Conservation (phyloP, 306 rosid species). For the Phaseolus lunatus region DNA sequence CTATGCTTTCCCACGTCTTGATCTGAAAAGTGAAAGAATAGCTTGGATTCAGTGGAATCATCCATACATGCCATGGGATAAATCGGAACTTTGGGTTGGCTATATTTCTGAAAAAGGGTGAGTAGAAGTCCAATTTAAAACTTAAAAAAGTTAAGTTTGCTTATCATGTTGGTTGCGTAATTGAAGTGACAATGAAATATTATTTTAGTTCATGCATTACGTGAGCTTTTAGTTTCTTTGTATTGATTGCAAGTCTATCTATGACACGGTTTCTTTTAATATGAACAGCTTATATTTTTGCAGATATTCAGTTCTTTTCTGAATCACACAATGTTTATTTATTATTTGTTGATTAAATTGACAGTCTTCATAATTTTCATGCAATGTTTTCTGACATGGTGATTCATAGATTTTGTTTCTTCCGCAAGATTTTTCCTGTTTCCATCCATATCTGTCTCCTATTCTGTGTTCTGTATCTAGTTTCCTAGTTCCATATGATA, state of each 20-base stretch:
- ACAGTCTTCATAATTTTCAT: conserved; percentile 22
- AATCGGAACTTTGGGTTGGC: conserved; percentile 95
- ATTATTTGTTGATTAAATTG: conserved; percentile 26
- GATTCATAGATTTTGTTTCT: conserved; percentile 16
- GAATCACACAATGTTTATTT: background rate
- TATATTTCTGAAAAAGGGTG: conserved; percentile 91
- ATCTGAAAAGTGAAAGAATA: conserved; percentile 68
- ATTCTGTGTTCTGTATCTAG: conserved; percentile 22
- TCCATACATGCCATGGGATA: conserved; percentile 99
- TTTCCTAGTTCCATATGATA: conserved; percentile 15
- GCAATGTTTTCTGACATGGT: conserved; percentile 24
- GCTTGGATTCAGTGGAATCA: conserved; percentile 98
- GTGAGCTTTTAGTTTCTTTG: conserved; percentile 10
- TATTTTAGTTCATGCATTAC: background rate
- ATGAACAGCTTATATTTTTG: conserved; percentile 29
- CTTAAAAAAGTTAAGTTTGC: conserved; percentile 1
- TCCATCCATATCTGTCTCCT: conserved; percentile 12
- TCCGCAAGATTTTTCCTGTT: background rate
- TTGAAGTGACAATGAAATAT: conserved; percentile 4
- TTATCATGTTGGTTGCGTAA: conserved; percentile 1
- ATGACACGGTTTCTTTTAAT: background rate
- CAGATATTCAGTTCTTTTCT: conserved; percentile 23
- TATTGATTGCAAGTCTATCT: background rate
- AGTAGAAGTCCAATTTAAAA: conserved; percentile 44
- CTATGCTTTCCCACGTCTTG: conserved; percentile 95